These are phyloP conservation scores for Candida pseudoglaebosa DNA, from an alignment of 805 yeast genomes.

Conservation along the genomic window DNA sequence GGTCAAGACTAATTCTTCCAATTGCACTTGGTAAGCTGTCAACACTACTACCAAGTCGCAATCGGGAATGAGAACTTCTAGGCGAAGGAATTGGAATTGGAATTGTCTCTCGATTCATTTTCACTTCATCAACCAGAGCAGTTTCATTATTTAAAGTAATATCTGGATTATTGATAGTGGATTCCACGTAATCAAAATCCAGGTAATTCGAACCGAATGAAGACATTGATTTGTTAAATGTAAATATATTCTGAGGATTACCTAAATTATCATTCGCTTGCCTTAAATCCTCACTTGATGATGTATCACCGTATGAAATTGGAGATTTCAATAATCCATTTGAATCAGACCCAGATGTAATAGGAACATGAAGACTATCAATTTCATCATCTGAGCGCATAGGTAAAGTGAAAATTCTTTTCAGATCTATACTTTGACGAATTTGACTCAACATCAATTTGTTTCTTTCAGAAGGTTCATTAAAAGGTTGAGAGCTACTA, in stretches of 20 bases:
- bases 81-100: conserved; percentile 28
- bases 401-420: conserved; percentile 19
- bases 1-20: not conserved
- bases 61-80: conserved; percentile 25
- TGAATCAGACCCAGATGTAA: not conserved
- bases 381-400: not conserved
- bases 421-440: conserved; percentile 35
- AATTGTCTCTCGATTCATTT: conserved; percentile 9
- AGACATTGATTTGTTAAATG: conserved; percentile 20
- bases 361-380: not conserved
- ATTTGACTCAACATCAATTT: conserved; percentile 25
- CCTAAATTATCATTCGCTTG: not conserved
- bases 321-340: conserved; percentile 3
- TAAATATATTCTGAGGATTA: not conserved
- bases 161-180: not conserved
- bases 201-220: conserved; percentile 24
- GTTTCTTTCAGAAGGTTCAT: conserved; percentile 17
- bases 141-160: conserved; percentile 3
- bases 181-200: conserved; percentile 11
- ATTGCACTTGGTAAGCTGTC: conserved; percentile 12
- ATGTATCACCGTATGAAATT: not conserved
- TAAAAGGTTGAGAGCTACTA: conserved; percentile 11
- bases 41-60: conserved; percentile 19
- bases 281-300: conserved; percentile 6
- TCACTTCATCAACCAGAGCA: conserved; percentile 1